These are phyloP conservation scores for Raddia guianensis DNA, from an alignment of 176 grass and related monocot species.

Conservation along the genomic window DNA sequence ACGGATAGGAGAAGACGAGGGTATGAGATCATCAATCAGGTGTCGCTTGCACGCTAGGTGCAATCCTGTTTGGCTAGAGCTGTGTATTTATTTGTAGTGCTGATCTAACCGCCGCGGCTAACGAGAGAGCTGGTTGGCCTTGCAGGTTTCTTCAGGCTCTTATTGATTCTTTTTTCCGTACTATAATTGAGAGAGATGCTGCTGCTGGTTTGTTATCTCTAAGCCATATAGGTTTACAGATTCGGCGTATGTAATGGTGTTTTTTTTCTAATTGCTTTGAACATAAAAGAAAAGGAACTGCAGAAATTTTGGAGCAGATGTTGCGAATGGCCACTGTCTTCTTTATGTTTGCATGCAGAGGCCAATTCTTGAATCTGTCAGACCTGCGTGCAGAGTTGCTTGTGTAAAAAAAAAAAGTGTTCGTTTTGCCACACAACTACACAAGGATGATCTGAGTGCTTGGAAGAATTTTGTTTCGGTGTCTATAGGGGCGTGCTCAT, in stretches of 20 bases:
- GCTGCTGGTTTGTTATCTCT: neutral
- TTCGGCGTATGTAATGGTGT: neutral
- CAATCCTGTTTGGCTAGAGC: constrained; percentile 49
- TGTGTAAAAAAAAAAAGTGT: no score
- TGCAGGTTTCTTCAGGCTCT: constrained; percentile 21
- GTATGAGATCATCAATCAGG: neutral
- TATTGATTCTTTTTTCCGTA: constrained; percentile 29
- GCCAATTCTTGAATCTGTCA: no score
- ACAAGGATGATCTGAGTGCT: no score
- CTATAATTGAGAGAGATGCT: constrained; percentile 11
- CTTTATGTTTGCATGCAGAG: neutral
- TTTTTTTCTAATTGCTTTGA: neutral
- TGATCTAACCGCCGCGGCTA: constrained; percentile 14
- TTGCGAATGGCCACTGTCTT: neutral
- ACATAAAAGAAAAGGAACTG: neutral
- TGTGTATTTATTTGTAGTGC: constrained; percentile 25
- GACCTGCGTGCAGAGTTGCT: no score
- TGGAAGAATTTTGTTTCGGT: no score
- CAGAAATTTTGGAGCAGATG: neutral
- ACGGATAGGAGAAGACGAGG: constrained; percentile 22
- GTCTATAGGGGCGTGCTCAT: no score
- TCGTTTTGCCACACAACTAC: no score
- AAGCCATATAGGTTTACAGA: constrained; percentile 29
- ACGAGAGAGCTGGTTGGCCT: neutral
- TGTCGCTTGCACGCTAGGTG: constrained; percentile 19